A percentile compares a stretch with the other conserved stretches of the same genome.
Evolutionary conservation across 2,329 filamentous ascomycete genomes (phyloP).

Genomic region (Davidsoniella virescens): DNA sequence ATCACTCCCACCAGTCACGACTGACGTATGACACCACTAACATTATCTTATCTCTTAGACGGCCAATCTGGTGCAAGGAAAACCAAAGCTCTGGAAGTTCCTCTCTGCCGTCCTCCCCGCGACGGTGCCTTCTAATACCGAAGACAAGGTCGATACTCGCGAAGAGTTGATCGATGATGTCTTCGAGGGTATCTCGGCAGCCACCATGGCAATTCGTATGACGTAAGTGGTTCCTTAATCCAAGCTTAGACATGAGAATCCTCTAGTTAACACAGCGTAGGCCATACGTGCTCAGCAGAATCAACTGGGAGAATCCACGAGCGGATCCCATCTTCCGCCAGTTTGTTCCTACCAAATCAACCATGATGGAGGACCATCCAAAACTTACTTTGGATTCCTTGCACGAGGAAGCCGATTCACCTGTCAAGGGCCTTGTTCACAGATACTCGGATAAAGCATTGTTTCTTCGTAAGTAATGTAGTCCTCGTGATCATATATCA

Average conservation of each 20-base stretch:
- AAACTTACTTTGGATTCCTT: slow-evolving; percentile 39
- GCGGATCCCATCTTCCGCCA: slow-evolving; percentile 44
- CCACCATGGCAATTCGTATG: slow-evolving; percentile 44
- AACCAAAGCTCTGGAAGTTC: slow-evolving; percentile 30
- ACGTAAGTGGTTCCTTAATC: slow-evolving; percentile 24
- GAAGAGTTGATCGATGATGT: slow-evolving; percentile 40
- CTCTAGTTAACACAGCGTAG: slow-evolving; percentile 16
- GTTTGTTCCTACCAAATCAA: slow-evolving; percentile 40
- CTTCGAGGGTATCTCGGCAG: slow-evolving; percentile 31
- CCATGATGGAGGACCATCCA: slow-evolving; percentile 36
- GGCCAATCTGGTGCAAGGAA: slow-evolving; percentile 32
- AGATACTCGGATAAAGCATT: slow-evolving; percentile 48
- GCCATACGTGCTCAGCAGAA: slow-evolving; percentile 41
- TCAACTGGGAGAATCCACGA: slow-evolving; percentile 42
- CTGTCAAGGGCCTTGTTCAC: slow-evolving; percentile 41
- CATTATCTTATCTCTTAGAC: slow-evolving; percentile 20
- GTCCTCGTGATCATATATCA: too few species aligned
- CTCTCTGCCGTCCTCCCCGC: slow-evolving; percentile 34
- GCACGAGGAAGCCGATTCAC: slow-evolving; percentile 38
- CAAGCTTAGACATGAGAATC: background rate
- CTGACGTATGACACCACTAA: background rate
- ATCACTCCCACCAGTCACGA: background rate
- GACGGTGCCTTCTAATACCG: slow-evolving; percentile 26
- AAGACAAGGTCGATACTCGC: slow-evolving; percentile 16
- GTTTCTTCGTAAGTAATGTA: slow-evolving; percentile 34